These are phyloP conservation scores for Notholithocarpus densiflorus DNA, from an alignment of 306 rosid genomes.

Conservation along the genomic window DNA sequence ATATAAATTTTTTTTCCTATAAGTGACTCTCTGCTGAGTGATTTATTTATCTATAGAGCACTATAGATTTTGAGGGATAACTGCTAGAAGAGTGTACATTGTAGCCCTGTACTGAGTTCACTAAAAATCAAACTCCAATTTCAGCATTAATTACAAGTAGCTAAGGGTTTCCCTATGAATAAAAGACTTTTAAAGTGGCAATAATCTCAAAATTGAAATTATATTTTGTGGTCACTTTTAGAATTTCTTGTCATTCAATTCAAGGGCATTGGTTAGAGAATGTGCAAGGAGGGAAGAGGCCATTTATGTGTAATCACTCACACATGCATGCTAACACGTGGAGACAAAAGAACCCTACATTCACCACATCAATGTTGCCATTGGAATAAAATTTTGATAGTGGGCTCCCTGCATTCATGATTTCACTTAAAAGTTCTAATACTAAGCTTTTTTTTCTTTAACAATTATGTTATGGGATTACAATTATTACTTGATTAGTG, in stretches of 20 bases:
- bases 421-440: no score
- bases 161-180: background rate
- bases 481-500: no score
- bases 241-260: background rate
- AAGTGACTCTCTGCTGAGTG: background rate
- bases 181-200: background rate
- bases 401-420: no score
- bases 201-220: background rate
- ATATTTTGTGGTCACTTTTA: background rate
- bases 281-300: background rate
- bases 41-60: background rate
- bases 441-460: no score
- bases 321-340: no score
- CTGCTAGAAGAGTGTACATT: background rate
- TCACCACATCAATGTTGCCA: no score
- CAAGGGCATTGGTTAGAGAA: background rate
- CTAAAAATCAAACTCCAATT: background rate
- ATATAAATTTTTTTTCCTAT: no score
- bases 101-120: background rate
- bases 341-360: no score
- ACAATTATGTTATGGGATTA: no score
- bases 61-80: background rate
- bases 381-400: no score
- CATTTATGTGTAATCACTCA: no score
- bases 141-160: background rate